Conservation (phyloP, 2,329 filamentous ascomycete species). For the Aspergillus aculeatinus region DNA sequence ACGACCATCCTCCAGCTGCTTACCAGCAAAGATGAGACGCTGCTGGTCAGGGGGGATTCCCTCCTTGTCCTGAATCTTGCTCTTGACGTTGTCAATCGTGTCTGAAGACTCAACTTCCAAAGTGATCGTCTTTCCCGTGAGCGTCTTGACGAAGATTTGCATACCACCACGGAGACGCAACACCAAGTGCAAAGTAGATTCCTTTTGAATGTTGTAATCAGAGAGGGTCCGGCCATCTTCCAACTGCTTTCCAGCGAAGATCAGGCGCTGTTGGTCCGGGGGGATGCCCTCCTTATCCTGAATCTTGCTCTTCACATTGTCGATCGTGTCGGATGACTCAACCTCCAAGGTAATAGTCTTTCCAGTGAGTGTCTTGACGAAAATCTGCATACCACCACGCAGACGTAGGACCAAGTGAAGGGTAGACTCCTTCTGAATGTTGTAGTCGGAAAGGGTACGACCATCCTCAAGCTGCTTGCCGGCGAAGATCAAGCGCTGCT, state of each 20-base stretch:
- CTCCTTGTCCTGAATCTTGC: constrained; percentile 80
- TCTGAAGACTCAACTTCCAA: constrained; percentile 67
- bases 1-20: constrained; percentile 58
- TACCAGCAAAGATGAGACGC: constrained; percentile 68
- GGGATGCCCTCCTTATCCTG: constrained; percentile 80
- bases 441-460: constrained; percentile 86
- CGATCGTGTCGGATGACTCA: constrained; percentile 84
- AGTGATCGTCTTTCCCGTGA: constrained; percentile 72
- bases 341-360: constrained; percentile 95
- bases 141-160: constrained; percentile 82
- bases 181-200: constrained; percentile 77
- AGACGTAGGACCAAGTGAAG: constrained; percentile 84
- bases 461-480: constrained; percentile 97
- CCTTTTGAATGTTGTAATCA: constrained; percentile 97
- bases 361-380: constrained; percentile 63
- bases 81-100: constrained; percentile 70
- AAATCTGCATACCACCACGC: constrained; percentile 71
- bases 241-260: constrained; percentile 90
- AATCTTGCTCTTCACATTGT: constrained; percentile 94
- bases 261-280: constrained; percentile 89
- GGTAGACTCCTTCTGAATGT: constrained; percentile 91
- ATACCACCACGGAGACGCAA: constrained; percentile 80
- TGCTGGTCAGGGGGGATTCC: constrained; percentile 70
- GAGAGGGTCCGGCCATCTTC: constrained; percentile 87
- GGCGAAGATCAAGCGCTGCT: constrained; percentile 93